Evolutionary conservation across 2,329 filamentous ascomycete species (phyloP), one percentile per base, ranked within the genome.

Genomic region (Coniochaeta ligniaria): DNA sequence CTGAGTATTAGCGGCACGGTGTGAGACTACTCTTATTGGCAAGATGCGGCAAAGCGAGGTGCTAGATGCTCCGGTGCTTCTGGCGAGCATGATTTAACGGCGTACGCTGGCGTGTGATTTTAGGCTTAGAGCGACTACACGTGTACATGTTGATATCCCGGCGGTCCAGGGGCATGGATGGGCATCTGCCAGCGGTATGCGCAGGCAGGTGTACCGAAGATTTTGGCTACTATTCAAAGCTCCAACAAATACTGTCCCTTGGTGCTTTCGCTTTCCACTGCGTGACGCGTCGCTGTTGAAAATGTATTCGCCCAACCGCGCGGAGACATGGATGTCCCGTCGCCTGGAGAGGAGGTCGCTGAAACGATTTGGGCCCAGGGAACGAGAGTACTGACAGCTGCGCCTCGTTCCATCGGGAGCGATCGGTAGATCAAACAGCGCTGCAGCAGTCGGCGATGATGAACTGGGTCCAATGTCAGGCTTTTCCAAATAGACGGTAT

Each of bases 1-100:
- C 76, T 99, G 76, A 98, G 94, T 76, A 99, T 99, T 80, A 88
- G 85, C 68, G 86, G 86, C 52, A 88, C 85, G 3, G 85, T 88
- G 59, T 88, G 59, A 68, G 45, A 20, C 6, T 12, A 12, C 5
- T 47, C 7, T 24, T 58, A 7, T 24, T 47, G 43, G 5, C 43
- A 1, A 24, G 11, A 14, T 14, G 12, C 9, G 20, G n/a, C n/a
- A 24, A 4, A 22, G 16, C 20, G 20, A 2, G 11, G 3, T 31
- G 22, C 2, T 24, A n/a, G 47, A 55, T 17, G 24, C 14, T 24
- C 11, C 47, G 24, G 7, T 31, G 47, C 3, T 50, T 28, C 8
- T 52, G 47, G 24, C 45, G 47, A 52, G 47, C 47, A 28, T 52
- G 47, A 31, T 52, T 52, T 52, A 9, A 28, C 14, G 47, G 47